Percentiles rank a stretch among this genome's conserved stretches.
Conservation (phyloP, 208 protist genomes). For the Trypanosoma lewisi region DNA sequence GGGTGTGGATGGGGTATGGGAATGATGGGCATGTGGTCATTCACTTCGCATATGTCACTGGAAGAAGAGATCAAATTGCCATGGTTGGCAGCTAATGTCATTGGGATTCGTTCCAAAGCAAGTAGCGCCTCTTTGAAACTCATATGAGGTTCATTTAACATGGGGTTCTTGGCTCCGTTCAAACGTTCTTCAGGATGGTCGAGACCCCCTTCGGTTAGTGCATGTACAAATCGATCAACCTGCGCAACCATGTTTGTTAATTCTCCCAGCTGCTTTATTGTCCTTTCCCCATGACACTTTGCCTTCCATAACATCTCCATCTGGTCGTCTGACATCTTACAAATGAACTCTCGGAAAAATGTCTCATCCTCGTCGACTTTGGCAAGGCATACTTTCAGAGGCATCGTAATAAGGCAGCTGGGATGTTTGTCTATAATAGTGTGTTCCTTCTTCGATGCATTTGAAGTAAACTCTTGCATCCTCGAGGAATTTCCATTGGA, state of each 20-base stretch:
- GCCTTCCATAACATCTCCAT: not conserved
- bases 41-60: not conserved
- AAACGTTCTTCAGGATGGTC: conserved; percentile 1
- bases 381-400: not conserved
- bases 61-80: not conserved
- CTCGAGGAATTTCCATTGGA: not conserved
- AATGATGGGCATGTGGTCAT: conserved; percentile 2
- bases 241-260: not conserved
- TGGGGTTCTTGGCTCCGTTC: not conserved
- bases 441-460: not conserved
- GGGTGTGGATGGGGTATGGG: conserved; percentile 9
- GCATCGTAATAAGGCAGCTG: not conserved
- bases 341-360: not conserved
- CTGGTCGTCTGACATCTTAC: not conserved
- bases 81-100: conserved; percentile 5
- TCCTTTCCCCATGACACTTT: not conserved
- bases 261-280: conserved; percentile 1
- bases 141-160: not conserved
- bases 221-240: conserved; percentile 11
- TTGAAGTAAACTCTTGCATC: not conserved
- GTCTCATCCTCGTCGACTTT: conserved; percentile 7
- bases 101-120: conserved; percentile 9
- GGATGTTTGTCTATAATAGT: not conserved
- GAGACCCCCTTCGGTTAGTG: conserved; percentile 8
- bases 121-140: conserved; percentile 3